A percentile compares a stretch with the other conserved stretches of the same genome.
phyloP scores from a whole-genome alignment of 1,139 yeast species.

The Geotrichum macrosporum region DNA sequence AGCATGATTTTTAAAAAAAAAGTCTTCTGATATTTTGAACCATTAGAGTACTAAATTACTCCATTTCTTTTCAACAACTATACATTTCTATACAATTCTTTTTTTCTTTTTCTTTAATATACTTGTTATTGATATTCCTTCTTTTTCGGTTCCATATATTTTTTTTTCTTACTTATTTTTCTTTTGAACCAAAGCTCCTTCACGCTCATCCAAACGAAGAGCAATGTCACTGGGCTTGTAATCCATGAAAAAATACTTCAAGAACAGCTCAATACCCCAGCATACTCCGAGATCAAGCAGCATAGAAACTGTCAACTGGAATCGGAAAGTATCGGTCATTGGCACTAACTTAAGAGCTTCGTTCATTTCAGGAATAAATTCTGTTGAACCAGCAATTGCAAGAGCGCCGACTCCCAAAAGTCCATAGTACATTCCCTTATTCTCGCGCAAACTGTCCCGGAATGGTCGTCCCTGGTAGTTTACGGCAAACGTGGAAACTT shows the following conservation, averaged over 20 bases:
- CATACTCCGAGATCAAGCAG: slow-evolving; percentile 71
- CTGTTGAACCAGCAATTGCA: slow-evolving; percentile 90
- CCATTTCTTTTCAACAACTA: too few species aligned
- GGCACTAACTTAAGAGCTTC: slow-evolving; percentile 89
- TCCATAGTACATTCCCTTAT: slow-evolving; percentile 97
- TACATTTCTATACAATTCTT: too few species aligned
- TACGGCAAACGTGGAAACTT: slow-evolving; percentile 95
- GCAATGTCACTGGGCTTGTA: slow-evolving; percentile 93
- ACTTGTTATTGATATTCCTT: not conserved
- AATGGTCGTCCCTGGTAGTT: slow-evolving; percentile 97
- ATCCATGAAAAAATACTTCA: slow-evolving; percentile 85
- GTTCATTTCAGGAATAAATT: slow-evolving; percentile 89
- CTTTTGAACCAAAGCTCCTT: slow-evolving; percentile 32
- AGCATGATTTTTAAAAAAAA: too few species aligned
- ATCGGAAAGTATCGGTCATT: slow-evolving; percentile 70
- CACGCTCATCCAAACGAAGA: slow-evolving; percentile 35
- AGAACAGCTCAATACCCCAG: slow-evolving; percentile 71
- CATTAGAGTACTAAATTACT: too few species aligned
- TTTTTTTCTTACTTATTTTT: slow-evolving; percentile 29
- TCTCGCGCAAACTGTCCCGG: slow-evolving; percentile 83
- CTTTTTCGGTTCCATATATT: not conserved
- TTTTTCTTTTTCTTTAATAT: not conserved
- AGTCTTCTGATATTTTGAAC: too few species aligned
- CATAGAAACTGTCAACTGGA: slow-evolving; percentile 69
- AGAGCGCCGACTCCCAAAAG: slow-evolving; percentile 83